Conservation (phyloP, 352 stramenopile genomes). For the Phytopythium oedochilum region DNA sequence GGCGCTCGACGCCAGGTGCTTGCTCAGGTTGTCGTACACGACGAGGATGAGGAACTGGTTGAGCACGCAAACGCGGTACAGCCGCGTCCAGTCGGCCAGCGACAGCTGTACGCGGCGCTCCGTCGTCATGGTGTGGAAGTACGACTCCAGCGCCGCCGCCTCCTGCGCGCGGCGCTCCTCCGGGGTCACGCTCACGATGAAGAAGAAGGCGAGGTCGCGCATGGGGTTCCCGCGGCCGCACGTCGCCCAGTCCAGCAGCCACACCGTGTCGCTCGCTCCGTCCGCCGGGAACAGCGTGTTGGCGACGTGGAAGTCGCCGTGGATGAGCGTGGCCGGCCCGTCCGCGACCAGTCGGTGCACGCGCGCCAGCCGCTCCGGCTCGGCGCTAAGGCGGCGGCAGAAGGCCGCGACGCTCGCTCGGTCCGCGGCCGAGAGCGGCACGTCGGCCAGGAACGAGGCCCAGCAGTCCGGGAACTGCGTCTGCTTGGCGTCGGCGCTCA, state of each 20-base stretch:
- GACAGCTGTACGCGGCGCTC: slow-evolving; percentile 18
- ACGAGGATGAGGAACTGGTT: slow-evolving; percentile 85
- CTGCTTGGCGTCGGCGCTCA: slow-evolving; percentile 53
- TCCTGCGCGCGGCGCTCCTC: slow-evolving; percentile 41
- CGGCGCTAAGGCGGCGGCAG: slow-evolving; percentile 43
- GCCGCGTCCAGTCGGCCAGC: slow-evolving; percentile 33
- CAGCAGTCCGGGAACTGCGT: slow-evolving; percentile 61
- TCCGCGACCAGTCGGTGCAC: slow-evolving; percentile 49
- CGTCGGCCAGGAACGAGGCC: slow-evolving; percentile 42
- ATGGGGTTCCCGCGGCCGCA: slow-evolving; percentile 70
- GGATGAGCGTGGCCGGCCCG: slow-evolving; percentile 60
- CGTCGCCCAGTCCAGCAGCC: slow-evolving; percentile 80
- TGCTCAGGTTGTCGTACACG: slow-evolving; percentile 75
- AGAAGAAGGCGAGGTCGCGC: slow-evolving; percentile 79
- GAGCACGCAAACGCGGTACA: slow-evolving; percentile 64
- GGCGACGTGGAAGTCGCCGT: slow-evolving; percentile 80
- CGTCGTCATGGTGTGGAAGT: slow-evolving; percentile 23
- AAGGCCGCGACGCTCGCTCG: slow-evolving; percentile 24
- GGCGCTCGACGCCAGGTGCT: slow-evolving; percentile 68
- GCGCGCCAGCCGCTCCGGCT: slow-evolving; percentile 25
- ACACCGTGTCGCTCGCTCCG: slow-evolving; percentile 24
- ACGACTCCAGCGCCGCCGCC: slow-evolving; percentile 28
- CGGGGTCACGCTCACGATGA: slow-evolving; percentile 67
- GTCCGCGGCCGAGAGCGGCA: slow-evolving; percentile 26
- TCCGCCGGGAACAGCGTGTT: slow-evolving; percentile 58